Evolutionary conservation across 192 early-diverging fungal species (phyloP).

Genomic region (Mortierella hygrophila): DNA sequence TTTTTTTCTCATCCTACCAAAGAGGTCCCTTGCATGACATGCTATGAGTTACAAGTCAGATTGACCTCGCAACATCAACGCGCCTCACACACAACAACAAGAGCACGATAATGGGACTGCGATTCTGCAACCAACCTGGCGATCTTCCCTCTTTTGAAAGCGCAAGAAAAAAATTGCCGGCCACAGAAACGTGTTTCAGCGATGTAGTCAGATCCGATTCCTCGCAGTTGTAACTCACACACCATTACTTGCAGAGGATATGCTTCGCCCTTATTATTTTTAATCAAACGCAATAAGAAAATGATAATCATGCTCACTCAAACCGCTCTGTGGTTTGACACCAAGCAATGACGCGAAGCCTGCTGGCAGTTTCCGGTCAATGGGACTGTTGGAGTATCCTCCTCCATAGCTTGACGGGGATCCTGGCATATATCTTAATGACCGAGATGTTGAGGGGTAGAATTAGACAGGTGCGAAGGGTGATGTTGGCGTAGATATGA

Average conservation of each 20-base stretch:
- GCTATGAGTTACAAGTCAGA: not conserved
- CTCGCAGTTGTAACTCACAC: not conserved
- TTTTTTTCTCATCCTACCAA: not conserved
- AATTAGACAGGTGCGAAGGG: not conserved
- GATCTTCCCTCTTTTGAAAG: not conserved
- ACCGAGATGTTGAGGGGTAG: not conserved
- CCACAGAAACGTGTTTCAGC: not conserved
- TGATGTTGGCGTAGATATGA: not conserved
- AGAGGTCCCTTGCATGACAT: not conserved
- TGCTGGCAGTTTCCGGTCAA: slow-evolving; percentile 14
- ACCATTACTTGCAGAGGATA: not conserved
- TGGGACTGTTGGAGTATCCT: not conserved
- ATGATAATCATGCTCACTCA: too few species aligned
- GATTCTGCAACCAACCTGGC: not conserved
- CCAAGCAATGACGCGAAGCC: slow-evolving; percentile 25
- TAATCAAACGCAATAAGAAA: not conserved
- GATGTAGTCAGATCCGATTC: not conserved
- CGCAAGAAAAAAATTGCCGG: not conserved
- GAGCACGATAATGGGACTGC: not conserved
- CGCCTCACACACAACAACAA: not conserved
- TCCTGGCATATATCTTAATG: too few species aligned
- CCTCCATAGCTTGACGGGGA: not conserved
- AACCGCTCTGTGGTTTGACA: not conserved
- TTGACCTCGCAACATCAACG: not conserved
- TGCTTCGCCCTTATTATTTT: not conserved